These are phyloP conservation scores for Ophioceras dolichostomum DNA, from an alignment of 2,329 filamentous ascomycete genomes.

Conservation along the genomic window DNA sequence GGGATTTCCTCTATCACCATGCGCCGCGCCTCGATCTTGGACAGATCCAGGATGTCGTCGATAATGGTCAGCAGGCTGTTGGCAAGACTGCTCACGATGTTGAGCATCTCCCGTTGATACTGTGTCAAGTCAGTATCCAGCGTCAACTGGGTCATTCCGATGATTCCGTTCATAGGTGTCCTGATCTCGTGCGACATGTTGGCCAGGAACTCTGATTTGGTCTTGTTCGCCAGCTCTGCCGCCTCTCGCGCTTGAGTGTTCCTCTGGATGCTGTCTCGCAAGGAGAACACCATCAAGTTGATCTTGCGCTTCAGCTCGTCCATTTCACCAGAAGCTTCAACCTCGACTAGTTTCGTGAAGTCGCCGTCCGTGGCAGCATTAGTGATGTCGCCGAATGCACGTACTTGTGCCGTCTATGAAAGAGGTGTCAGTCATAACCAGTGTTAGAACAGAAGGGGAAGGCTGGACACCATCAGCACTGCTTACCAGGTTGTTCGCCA, in stretches of 20 bases:
- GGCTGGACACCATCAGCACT: no score
- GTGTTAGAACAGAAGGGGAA: no score
- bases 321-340: conserved; percentile 97
- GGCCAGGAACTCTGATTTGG: conserved; percentile 94
- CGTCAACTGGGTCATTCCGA: conserved; percentile 89
- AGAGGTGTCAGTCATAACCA: no score
- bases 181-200: conserved; percentile 99
- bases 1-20: conserved; percentile 99
- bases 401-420: conserved; percentile 90
- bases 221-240: conserved; percentile 92
- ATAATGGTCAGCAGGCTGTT: conserved; percentile 97
- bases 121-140: conserved; percentile 90
- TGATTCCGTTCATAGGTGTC: conserved; percentile 95
- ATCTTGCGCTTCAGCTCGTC: conserved; percentile 98
- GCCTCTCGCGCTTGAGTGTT: conserved; percentile 94
- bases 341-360: conserved; percentile 92
- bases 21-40: conserved; percentile 83
- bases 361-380: conserved; percentile 94
- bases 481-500: conserved; percentile 56
- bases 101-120: conserved; percentile 96
- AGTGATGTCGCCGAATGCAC: conserved; percentile 97
- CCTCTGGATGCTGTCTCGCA: conserved; percentile 90
- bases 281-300: conserved; percentile 96
- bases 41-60: conserved; percentile 66
- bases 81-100: conserved; percentile 92